A percentile compares a stretch with the other conserved stretches of the same genome.
Evolutionary conservation across 495 filamentous ascomycete genomes (phyloP).

Genomic region (Penicillium alfredii): DNA sequence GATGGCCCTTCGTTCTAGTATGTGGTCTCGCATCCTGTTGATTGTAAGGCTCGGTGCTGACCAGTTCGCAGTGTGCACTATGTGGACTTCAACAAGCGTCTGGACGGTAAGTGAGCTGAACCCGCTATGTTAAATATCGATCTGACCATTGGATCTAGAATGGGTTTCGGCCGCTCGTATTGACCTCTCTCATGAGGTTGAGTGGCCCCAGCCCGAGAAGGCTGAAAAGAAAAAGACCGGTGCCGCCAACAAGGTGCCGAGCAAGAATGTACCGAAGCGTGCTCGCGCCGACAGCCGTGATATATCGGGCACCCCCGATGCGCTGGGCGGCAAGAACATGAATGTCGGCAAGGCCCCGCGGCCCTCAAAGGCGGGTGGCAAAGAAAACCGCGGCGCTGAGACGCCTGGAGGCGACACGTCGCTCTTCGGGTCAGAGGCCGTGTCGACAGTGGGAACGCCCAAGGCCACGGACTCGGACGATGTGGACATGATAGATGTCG

Average conservation of each 20-base stretch:
- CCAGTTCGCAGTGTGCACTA: slow-evolving; percentile 70
- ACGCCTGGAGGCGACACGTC: slow-evolving; percentile 31
- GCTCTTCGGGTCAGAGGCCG: slow-evolving; percentile 42
- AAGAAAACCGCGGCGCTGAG: slow-evolving; percentile 50
- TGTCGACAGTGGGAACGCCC: slow-evolving; percentile 48
- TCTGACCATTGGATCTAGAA: slow-evolving; percentile 48
- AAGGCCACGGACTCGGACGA: slow-evolving; percentile 51
- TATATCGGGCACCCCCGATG: slow-evolving; percentile 52
- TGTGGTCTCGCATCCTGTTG: slow-evolving; percentile 8
- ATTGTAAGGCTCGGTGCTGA: slow-evolving; percentile 16
- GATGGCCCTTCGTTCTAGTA: slow-evolving; percentile 79
- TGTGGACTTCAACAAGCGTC: slow-evolving; percentile 98
- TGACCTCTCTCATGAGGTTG: slow-evolving; percentile 71
- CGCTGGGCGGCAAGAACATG: slow-evolving; percentile 44
- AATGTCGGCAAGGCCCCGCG: slow-evolving; percentile 42
- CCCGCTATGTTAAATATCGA: background rate
- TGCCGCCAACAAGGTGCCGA: slow-evolving; percentile 39
- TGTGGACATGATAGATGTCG: slow-evolving; percentile 58
- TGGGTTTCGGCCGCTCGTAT: slow-evolving; percentile 80
- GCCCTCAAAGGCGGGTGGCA: slow-evolving; percentile 55
- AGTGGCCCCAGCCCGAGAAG: slow-evolving; percentile 71
- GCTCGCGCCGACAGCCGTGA: slow-evolving; percentile 50
- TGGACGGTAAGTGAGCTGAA: slow-evolving; percentile 54
- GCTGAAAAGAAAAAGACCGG: slow-evolving; percentile 58
- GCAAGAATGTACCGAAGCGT: slow-evolving; percentile 49